Evolutionary conservation across 805 yeast genomes (phyloP).

Genomic region (Maudiozyma barnettii): DNA sequence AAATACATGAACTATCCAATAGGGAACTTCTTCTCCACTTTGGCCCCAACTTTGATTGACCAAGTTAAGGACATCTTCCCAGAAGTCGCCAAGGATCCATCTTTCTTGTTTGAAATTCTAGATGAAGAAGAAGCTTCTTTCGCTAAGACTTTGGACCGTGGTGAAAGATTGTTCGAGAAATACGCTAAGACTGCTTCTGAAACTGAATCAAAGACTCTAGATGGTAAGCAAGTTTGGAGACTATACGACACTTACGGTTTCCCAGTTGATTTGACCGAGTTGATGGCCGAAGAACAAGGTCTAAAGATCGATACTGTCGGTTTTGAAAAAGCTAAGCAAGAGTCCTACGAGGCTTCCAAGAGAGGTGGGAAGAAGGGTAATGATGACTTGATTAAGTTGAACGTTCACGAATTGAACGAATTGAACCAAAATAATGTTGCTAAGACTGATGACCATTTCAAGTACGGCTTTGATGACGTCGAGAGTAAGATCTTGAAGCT

Average conservation of each 20-base stretch:
- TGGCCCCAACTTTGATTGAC: constrained; percentile 86
- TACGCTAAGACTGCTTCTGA: constrained; percentile 78
- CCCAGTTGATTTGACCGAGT: constrained; percentile 95
- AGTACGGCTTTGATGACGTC: constrained; percentile 64
- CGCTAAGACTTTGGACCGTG: constrained; percentile 92
- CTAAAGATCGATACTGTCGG: constrained; percentile 85
- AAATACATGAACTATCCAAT: constrained; percentile 94
- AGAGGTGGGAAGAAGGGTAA: constrained; percentile 62
- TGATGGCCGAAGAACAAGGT: constrained; percentile 98
- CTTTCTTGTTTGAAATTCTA: constrained; percentile 76
- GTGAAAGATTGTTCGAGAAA: constrained; percentile 91
- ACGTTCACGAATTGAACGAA: constrained; percentile 79
- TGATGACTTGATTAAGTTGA: constrained; percentile 61
- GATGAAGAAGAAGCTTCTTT: constrained; percentile 95
- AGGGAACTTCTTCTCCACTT: constrained; percentile 84
- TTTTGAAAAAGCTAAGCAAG: constrained; percentile 82
- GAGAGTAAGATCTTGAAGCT: constrained; percentile 63
- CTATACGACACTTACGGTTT: constrained; percentile 96
- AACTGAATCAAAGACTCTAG: constrained; percentile 62
- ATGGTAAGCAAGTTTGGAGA: constrained; percentile 97
- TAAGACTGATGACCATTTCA: constrained; percentile 74
- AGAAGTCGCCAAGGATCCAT: constrained; percentile 64
- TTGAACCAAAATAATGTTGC: constrained; percentile 52
- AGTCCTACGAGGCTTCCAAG: constrained; percentile 90
- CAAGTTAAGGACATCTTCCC: constrained; percentile 89